Percentiles rank a stretch among this genome's conserved stretches.
Conservation (phyloP, 495 filamentous ascomycete species). For the Pseudomonodictys pantanalensis region DNA sequence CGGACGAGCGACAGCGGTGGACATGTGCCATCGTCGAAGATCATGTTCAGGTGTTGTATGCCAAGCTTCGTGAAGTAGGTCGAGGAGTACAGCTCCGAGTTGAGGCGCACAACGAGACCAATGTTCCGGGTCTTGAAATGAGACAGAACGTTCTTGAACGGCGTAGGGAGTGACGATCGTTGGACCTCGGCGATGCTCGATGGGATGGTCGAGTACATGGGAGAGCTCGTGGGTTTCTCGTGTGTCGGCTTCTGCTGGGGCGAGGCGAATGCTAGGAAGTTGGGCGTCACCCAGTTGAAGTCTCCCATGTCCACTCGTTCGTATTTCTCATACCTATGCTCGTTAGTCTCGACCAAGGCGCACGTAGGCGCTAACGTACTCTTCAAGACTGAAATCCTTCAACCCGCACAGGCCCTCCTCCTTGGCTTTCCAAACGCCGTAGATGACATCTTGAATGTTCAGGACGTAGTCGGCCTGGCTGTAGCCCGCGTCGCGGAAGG, state of each 20-base stretch:
- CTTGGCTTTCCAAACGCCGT: conserved; percentile 98
- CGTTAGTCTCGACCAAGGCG: conserved; percentile 21
- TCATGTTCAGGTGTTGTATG: conserved; percentile 96
- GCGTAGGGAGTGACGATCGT: conserved; percentile 60
- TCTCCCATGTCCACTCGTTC: conserved; percentile 97
- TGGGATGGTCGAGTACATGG: conserved; percentile 69
- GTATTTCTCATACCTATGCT: conserved; percentile 76
- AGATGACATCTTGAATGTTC: conserved; percentile 94
- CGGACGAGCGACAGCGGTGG: conserved; percentile 79
- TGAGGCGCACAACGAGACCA: conserved; percentile 89
- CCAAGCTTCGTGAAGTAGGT: conserved; percentile 93
- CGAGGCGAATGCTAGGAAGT: conserved; percentile 94
- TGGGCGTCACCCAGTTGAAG: conserved; percentile 97
- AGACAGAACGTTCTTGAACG: conserved; percentile 91
- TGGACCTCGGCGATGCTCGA: conserved; percentile 65
- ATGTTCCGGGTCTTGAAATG: conserved; percentile 86
- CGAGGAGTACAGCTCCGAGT: conserved; percentile 91
- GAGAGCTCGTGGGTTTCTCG: conserved; percentile 65
- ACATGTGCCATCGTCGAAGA: conserved; percentile 98
- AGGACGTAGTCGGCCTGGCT: conserved; percentile 96
- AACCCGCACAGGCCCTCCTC: conserved; percentile 85
- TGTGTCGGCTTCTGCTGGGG: conserved; percentile 76
- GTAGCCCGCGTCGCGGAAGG: conserved; percentile 96
- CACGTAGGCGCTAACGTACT: conserved; percentile 53
- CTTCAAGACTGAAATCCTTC: conserved; percentile 87